These are phyloP conservation scores for Globisporangium iwayamae DNA, from an alignment of 352 stramenopile genomes.

Conservation along the genomic window DNA sequence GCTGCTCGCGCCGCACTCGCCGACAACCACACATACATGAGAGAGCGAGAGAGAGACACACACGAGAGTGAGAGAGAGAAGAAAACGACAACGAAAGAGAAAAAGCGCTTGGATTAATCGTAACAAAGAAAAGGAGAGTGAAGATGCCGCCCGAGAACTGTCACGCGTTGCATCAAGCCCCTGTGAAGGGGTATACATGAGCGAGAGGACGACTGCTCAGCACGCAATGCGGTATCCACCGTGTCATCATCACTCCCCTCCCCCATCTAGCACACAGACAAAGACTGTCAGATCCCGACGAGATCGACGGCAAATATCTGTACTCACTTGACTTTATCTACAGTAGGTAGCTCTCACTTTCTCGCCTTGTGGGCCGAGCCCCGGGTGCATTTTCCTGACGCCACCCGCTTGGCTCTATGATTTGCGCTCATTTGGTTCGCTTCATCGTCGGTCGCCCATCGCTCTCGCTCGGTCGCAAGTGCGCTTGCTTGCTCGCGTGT, in stretches of 20 bases:
- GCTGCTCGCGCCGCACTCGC: not conserved
- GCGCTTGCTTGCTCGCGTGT: not conserved
- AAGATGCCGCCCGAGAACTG: not conserved
- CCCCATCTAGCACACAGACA: not conserved
- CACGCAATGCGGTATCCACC: no score
- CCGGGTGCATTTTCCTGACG: no score
- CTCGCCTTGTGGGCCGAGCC: not conserved
- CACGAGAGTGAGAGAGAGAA: not conserved
- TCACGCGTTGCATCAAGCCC: no score
- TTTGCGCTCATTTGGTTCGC: not conserved
- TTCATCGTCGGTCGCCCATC: no score
- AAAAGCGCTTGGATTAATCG: conserved; percentile 11
- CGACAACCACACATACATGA: not conserved
- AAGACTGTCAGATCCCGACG: no score
- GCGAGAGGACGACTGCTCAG: no score
- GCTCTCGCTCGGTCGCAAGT: not conserved
- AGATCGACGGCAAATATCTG: not conserved
- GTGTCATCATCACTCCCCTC: no score
- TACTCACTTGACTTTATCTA: not conserved
- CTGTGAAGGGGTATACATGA: no score
- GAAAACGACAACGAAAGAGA: conserved; percentile 11
- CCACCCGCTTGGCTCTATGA: not conserved
- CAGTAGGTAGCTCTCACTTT: no score
- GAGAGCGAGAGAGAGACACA: no score
- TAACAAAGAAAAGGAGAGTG: conserved; percentile 11